phyloP scores from a whole-genome alignment of 2,329 filamentous ascomycete species.

The Cyphellophora attinorum region DNA sequence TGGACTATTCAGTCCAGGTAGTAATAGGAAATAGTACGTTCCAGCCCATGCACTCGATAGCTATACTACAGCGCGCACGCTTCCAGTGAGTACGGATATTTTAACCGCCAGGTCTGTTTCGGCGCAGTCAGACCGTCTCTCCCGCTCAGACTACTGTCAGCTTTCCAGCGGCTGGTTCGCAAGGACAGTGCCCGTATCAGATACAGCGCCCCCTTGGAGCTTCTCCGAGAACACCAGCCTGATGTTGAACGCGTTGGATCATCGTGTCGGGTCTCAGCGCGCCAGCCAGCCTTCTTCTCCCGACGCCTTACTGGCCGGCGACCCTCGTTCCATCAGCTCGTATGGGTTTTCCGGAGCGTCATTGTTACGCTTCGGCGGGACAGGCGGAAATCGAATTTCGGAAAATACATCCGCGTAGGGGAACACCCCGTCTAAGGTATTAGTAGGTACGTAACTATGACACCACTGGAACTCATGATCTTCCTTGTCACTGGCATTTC shows the following conservation, averaged over 20 bases:
- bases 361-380: not conserved
- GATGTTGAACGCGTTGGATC: not conserved
- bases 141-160: not conserved
- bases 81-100: conserved; percentile 1
- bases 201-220: not conserved
- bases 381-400: not conserved
- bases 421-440: too few species aligned
- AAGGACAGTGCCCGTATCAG: not conserved
- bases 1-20: not conserved
- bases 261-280: not conserved
- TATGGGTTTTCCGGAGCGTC: not conserved
- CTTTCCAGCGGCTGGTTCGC: too few species aligned
- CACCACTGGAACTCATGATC: not conserved
- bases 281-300: not conserved
- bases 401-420: not conserved
- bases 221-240: conserved; percentile 1
- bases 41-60: not conserved
- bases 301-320: not conserved
- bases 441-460: not conserved
- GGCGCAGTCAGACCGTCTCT: conserved; percentile 1
- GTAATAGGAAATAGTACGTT: not conserved
- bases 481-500: not conserved
- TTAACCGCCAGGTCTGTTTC: not conserved
- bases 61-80: not conserved
- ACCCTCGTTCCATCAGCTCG: not conserved